Conservation (phyloP, 345 rosid species). For the Alliaria petiolata region DNA sequence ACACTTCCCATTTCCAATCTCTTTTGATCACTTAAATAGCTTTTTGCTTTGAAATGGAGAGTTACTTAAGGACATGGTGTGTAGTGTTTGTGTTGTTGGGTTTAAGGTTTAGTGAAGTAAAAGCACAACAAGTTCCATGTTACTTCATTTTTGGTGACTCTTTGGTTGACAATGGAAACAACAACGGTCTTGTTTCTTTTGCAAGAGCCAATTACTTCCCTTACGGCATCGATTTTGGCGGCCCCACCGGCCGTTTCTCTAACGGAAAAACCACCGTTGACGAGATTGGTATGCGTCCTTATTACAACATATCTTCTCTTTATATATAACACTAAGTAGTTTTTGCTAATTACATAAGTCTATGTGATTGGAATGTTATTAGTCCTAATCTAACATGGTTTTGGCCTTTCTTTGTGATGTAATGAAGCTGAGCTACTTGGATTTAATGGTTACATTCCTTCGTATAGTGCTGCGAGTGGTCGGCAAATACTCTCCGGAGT, state of each 20-base stretch:
- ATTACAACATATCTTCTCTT: not conserved
- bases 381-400: not conserved
- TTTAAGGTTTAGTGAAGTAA: constrained; percentile 15
- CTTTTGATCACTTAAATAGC: not conserved
- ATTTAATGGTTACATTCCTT: constrained; percentile 51
- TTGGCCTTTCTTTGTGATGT: not conserved
- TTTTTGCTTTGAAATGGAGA: constrained; percentile 23
- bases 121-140: constrained; percentile 62
- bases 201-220: constrained; percentile 81
- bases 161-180: constrained; percentile 90
- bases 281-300: constrained; percentile 45
- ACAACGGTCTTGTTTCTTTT: constrained; percentile 60
- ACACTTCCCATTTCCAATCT: constrained; percentile 3
- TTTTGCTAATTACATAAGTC: not conserved
- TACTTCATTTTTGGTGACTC: constrained; percentile 90
- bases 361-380: not conserved
- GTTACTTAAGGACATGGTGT: constrained; percentile 24
- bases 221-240: constrained; percentile 80
- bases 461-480: constrained; percentile 51
- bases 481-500: constrained; percentile 42
- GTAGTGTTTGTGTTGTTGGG: constrained; percentile 24
- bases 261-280: constrained; percentile 86
- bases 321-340: not conserved
- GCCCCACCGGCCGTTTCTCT: constrained; percentile 82
- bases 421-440: constrained; percentile 60